Evolutionary conservation across 176 grass and related monocot genomes (phyloP).

Genomic region (Carex cristatella): DNA sequence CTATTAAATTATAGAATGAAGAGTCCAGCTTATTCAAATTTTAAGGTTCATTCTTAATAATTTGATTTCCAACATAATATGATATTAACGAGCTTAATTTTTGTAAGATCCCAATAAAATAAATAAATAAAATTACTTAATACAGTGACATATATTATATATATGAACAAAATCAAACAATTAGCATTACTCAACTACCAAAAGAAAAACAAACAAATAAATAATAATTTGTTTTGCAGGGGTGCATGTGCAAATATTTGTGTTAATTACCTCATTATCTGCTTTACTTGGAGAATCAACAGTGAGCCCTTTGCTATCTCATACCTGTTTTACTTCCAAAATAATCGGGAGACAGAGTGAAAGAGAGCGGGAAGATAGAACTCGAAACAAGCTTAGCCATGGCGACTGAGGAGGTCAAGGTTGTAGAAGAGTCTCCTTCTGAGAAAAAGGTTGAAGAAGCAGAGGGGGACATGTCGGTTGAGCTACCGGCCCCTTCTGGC

Average conservation of each 20-base stretch:
- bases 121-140: background rate
- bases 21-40: background rate
- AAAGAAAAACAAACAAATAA: background rate
- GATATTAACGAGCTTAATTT: background rate
- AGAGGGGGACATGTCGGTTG: conserved; percentile 13
- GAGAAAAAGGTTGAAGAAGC: conserved; percentile 13
- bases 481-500: conserved; percentile 25
- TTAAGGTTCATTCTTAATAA: background rate
- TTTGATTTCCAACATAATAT: background rate
- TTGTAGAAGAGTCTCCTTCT: background rate
- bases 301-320: background rate
- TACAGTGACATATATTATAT: background rate
- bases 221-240: background rate
- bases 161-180: background rate
- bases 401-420: conserved; percentile 19
- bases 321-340: background rate
- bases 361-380: conserved; percentile 31
- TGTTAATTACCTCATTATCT: background rate
- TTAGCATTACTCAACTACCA: background rate
- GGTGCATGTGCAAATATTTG: background rate
- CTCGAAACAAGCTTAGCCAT: conserved; percentile 21
- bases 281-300: background rate
- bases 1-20: background rate
- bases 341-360: background rate
- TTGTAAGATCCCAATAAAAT: background rate